Percentiles rank a stretch among this genome's conserved stretches.
Conservation (phyloP, 768 basidiomycete species). For the Termitomyces sp. region DNA sequence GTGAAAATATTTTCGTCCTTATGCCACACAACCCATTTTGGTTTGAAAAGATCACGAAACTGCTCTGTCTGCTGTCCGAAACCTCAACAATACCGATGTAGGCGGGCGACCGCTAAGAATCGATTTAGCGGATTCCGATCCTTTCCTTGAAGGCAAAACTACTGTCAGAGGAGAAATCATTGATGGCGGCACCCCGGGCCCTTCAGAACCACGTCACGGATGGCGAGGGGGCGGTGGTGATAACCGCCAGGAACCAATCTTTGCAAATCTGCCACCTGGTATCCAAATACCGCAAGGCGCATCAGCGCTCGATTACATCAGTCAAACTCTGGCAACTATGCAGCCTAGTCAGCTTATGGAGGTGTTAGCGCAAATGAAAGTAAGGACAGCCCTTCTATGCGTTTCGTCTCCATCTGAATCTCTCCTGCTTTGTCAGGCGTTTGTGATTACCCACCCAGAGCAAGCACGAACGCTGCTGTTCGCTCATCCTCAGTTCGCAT, state of each 20-base stretch:
- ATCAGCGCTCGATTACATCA: conserved; percentile 77
- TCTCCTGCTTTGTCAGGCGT: conserved; percentile 50
- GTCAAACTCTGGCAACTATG: conserved; percentile 78
- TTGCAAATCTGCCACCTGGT: conserved; percentile 70
- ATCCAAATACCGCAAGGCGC: conserved; percentile 66
- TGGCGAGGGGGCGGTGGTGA: conserved; percentile 43
- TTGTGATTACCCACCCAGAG: conserved; percentile 87
- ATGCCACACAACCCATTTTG: conserved; percentile 9
- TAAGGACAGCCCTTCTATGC: conserved; percentile 35
- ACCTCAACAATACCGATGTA: conserved; percentile 88
- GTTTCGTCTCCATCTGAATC: conserved; percentile 1
- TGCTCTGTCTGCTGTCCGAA: conserved; percentile 90
- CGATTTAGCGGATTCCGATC: conserved; percentile 90
- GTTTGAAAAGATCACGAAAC: conserved; percentile 81
- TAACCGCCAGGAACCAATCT: conserved; percentile 43
- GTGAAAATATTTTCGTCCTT: not conserved
- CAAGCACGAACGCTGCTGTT: conserved; percentile 77
- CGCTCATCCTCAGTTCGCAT: conserved; percentile 88
- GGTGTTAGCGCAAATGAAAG: conserved; percentile 98
- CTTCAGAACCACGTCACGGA: conserved; percentile 46
- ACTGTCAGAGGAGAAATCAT: conserved; percentile 79
- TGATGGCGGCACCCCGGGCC: conserved; percentile 57
- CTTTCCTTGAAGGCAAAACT: conserved; percentile 87
- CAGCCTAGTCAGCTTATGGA: conserved; percentile 84
- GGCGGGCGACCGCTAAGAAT: conserved; percentile 91